These are phyloP conservation scores for Fonsecaea multimorphosa DNA, from an alignment of 2,329 filamentous ascomycete species.

Conservation along the genomic window DNA sequence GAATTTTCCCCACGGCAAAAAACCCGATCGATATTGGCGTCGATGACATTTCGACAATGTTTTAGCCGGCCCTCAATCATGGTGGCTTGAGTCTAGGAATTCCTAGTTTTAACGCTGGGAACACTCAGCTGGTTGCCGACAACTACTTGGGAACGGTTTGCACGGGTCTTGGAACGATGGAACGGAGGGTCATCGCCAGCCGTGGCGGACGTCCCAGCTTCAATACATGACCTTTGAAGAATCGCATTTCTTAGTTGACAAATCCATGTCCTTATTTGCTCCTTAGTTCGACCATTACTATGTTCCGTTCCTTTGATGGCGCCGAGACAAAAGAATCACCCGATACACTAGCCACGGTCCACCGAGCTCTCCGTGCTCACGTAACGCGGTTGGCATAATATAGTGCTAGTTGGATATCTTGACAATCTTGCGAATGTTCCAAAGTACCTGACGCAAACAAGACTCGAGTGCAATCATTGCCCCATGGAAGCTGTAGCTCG, in stretches of 20 bases:
- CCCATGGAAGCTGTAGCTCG: neutral
- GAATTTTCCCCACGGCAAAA: constrained; percentile 80
- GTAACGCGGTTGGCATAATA: neutral
- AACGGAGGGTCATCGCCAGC: neutral
- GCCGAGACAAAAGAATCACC: neutral
- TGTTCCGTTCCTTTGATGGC: neutral
- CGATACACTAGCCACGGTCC: neutral
- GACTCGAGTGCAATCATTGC: neutral
- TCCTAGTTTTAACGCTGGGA: constrained; percentile 81
- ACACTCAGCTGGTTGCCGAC: constrained; percentile 72
- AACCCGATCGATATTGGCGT: constrained; percentile 75
- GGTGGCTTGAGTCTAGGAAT: constrained; percentile 72
- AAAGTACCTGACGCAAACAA: neutral
- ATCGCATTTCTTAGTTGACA: neutral
- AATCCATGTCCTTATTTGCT: neutral
- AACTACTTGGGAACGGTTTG: constrained; percentile 13
- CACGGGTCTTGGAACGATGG: neutral
- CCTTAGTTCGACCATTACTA: neutral
- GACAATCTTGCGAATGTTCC: neutral
- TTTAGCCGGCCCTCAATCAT: constrained; percentile 69
- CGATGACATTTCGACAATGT: constrained; percentile 70
- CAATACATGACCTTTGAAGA: neutral
- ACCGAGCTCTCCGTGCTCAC: neutral
- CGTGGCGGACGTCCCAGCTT: neutral
- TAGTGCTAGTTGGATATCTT: neutral